Evolutionary conservation across 176 grass and related monocot species (phyloP).

Genomic region (bread wheat (Triticum aestivum)): DNA sequence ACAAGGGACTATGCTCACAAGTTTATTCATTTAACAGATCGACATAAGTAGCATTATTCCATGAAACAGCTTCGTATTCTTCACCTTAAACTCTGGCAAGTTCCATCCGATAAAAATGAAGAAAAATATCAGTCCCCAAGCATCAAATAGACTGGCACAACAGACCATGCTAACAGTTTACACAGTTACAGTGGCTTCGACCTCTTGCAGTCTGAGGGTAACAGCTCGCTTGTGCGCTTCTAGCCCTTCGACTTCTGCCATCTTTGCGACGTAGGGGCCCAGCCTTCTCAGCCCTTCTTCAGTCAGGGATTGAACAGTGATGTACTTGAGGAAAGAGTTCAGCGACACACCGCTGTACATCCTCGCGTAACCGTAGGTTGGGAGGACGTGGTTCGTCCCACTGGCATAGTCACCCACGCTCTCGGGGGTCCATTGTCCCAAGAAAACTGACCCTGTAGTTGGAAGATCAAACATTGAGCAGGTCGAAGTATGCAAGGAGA

Average conservation of each 20-base stretch:
- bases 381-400: slow-evolving; percentile 90
- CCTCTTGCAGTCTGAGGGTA: slow-evolving; percentile 77
- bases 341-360: slow-evolving; percentile 96
- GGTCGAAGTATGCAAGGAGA: not conserved
- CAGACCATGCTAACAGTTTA: slow-evolving; percentile 22
- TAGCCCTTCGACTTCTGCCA: slow-evolving; percentile 91
- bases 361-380: slow-evolving; percentile 88
- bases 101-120: not conserved
- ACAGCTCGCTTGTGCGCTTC: slow-evolving; percentile 97
- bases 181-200: slow-evolving; percentile 54
- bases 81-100: not conserved
- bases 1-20: not conserved
- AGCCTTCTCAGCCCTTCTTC: slow-evolving; percentile 83
- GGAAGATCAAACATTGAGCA: not conserved
- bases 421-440: slow-evolving; percentile 89
- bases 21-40: not conserved
- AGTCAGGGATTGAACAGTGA: slow-evolving; percentile 81
- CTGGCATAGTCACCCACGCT: slow-evolving; percentile 91
- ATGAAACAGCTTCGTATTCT: not conserved
- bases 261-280: slow-evolving; percentile 72
- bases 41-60: not conserved
- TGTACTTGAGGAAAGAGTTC: slow-evolving; percentile 92
- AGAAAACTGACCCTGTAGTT: slow-evolving; percentile 79
- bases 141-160: not conserved
- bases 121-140: not conserved